Conservation (phyloP, 2,329 filamentous ascomycete species). For the Xylaria sp. region DNA sequence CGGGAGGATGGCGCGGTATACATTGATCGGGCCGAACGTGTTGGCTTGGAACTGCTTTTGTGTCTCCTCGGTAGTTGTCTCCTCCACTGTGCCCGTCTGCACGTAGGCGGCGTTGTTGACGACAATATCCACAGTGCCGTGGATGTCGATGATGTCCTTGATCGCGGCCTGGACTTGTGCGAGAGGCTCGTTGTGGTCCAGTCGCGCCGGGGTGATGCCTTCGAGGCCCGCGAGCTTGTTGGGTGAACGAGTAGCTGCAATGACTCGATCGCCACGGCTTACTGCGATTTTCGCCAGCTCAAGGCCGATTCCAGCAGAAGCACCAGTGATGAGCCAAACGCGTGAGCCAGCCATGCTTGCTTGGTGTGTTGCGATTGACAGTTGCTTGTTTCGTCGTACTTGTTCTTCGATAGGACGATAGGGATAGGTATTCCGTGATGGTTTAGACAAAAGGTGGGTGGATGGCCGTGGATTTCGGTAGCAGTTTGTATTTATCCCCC, state of each 20-base stretch:
- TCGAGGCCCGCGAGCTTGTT: constrained; percentile 40
- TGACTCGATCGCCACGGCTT: constrained; percentile 51
- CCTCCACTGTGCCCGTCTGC: constrained; percentile 51
- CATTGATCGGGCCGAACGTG: constrained; percentile 45
- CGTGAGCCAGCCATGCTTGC: constrained; percentile 3
- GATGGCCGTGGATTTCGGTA: too few species aligned
- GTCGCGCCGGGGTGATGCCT: constrained; percentile 44
- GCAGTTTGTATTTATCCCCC: too few species aligned
- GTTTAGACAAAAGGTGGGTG: neutral
- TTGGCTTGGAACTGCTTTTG: constrained; percentile 44
- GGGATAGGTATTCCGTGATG: too few species aligned
- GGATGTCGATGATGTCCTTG: constrained; percentile 45
- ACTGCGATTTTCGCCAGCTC: constrained; percentile 50
- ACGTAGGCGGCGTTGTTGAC: constrained; percentile 55
- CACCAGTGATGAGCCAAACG: constrained; percentile 57
- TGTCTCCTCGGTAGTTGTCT: constrained; percentile 37
- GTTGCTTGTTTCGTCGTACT: neutral
- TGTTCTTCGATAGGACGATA: neutral
- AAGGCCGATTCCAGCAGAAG: constrained; percentile 53
- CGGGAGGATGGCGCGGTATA: constrained; percentile 45
- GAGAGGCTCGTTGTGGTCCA: constrained; percentile 49
- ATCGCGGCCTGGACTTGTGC: constrained; percentile 44
- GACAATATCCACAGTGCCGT: constrained; percentile 50
- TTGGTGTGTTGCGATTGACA: neutral
- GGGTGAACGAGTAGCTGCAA: constrained; percentile 52